Evolutionary conservation across 2,329 filamentous ascomycete species (phyloP).

Genomic region (Pseudocercospora fuligena): DNA sequence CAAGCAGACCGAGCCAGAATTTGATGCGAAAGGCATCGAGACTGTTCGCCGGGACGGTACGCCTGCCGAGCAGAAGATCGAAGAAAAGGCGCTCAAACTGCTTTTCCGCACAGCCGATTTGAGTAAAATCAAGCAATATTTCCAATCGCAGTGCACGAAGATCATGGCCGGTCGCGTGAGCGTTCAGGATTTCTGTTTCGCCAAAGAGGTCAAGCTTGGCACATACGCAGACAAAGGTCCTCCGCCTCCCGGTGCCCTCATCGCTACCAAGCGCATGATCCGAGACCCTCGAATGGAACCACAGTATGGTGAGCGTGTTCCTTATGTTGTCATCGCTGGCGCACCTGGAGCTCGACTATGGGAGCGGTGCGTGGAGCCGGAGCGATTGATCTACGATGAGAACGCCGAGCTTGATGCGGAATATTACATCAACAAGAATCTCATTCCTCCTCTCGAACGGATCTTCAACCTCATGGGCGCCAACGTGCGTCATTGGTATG

Average conservation of each 20-base stretch:
- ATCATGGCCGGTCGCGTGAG: constrained; percentile 89
- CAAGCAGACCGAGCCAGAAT: constrained; percentile 78
- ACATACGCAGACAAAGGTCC: constrained; percentile 82
- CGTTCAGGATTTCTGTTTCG: constrained; percentile 95
- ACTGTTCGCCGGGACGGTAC: constrained; percentile 95
- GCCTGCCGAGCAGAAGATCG: constrained; percentile 93
- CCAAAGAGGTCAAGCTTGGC: constrained; percentile 86
- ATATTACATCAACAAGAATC: constrained; percentile 95
- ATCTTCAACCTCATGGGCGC: constrained; percentile 97
- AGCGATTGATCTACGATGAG: constrained; percentile 76
- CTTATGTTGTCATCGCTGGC: constrained; percentile 90
- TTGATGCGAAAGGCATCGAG: constrained; percentile 98
- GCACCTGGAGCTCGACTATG: constrained; percentile 83
- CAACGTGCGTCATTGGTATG: constrained; percentile 88
- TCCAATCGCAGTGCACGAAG: constrained; percentile 86
- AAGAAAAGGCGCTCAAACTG: constrained; percentile 86
- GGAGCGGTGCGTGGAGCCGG: constrained; percentile 88
- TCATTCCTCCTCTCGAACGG: constrained; percentile 91
- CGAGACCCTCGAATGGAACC: constrained; percentile 85
- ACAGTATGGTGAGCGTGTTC: constrained; percentile 92
- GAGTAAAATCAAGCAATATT: constrained; percentile 85
- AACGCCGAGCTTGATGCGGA: constrained; percentile 85
- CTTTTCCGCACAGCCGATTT: constrained; percentile 90
- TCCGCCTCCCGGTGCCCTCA: constrained; percentile 83
- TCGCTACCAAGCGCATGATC: constrained; percentile 85